Conservation (phyloP, 805 yeast genomes). For the Kuraishia molischiana region DNA sequence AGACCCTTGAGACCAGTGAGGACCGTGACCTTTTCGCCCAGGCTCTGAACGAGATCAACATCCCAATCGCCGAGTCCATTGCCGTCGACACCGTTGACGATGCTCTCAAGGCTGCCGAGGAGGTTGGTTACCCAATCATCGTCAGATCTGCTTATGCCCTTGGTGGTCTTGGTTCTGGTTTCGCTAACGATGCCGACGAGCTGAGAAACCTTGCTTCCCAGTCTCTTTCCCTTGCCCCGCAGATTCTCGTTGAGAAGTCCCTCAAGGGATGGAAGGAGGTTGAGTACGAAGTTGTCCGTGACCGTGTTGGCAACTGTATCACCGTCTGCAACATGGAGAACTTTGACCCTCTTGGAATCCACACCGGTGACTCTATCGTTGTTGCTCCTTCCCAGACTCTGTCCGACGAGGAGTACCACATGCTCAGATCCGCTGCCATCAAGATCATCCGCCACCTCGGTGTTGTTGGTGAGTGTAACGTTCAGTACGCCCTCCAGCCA, state of each 20-base stretch:
- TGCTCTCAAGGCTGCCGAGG: conserved; percentile 82
- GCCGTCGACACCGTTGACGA: conserved; percentile 93
- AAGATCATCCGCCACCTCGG: conserved; percentile 96
- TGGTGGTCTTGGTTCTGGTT: conserved; percentile 97
- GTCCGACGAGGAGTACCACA: conserved; percentile 95
- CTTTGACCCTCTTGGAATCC: conserved; percentile 96
- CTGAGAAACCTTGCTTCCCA: conserved; percentile 82
- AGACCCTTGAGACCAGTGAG: conserved; percentile 92
- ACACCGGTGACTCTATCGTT: conserved; percentile 98
- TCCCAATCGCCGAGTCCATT: conserved; percentile 94
- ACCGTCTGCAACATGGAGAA: conserved; percentile 99
- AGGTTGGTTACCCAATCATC: conserved; percentile 90
- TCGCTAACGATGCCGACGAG: conserved; percentile 78
- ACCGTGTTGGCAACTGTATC: conserved; percentile 92
- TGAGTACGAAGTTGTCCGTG: conserved; percentile 97
- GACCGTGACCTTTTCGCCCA: conserved; percentile 95
- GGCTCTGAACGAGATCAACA: conserved; percentile 89
- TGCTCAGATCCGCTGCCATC: conserved; percentile 96
- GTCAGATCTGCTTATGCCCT: conserved; percentile 96
- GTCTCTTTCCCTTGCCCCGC: conserved; percentile 85
- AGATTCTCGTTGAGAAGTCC: conserved; percentile 92
- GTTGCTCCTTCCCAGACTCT: conserved; percentile 98
- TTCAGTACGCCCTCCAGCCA: conserved; percentile 93
- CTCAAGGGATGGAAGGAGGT: conserved; percentile 99
- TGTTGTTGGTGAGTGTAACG: conserved; percentile 98